Evolutionary conservation across 2,329 filamentous ascomycete species (phyloP), one percentile per base, ranked within the genome.

Genomic region (Plenodomus lindquistii): DNA sequence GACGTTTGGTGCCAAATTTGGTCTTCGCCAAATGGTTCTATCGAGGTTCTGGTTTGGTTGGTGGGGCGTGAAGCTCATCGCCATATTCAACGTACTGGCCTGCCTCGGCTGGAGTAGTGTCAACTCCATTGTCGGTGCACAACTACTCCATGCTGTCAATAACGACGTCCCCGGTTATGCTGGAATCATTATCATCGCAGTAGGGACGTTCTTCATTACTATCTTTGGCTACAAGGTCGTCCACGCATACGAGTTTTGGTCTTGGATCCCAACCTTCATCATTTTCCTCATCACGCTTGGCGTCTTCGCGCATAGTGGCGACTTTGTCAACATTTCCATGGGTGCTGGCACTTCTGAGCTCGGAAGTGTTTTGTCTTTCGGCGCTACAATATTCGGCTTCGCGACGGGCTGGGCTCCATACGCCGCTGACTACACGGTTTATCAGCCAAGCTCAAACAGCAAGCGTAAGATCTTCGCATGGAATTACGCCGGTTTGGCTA

Each of bases 1-100:
- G 2, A 88, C 84, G 16, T 90, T 91, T 64, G 88, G 89, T 2
- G 85, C 89, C 2, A 75, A 76, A 8, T 91, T 90, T 57, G 89
- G 88, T 3, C 77, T 91, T 55, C 83, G 89, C 45, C 89, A 91
- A 66, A 91, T 92, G 85, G 86, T 91, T 1, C 77, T 92, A n/a
- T 85, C 86, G 10, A 79, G 88, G 29, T 91, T 87, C 73, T 91
- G 81, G 73, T 91, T 91, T 67, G 88, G 88, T 8, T 89, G 83
- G 72, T 85, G 82, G 57, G 81, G 80, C n/a, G 84, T 85, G 24
- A 88, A 87, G 69, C 70, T 89, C 57, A 82, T 89, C 65, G 87
- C 87, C 43, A 72, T 86, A 59, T 85, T 91, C 67, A 89, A 89
- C 70, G 75, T 87, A 34, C 73, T 89, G 15, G 84, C 86, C 22